phyloP scores from a whole-genome alignment of 2,329 filamentous ascomycete genomes.

The Fusarium fracticaudum region DNA sequence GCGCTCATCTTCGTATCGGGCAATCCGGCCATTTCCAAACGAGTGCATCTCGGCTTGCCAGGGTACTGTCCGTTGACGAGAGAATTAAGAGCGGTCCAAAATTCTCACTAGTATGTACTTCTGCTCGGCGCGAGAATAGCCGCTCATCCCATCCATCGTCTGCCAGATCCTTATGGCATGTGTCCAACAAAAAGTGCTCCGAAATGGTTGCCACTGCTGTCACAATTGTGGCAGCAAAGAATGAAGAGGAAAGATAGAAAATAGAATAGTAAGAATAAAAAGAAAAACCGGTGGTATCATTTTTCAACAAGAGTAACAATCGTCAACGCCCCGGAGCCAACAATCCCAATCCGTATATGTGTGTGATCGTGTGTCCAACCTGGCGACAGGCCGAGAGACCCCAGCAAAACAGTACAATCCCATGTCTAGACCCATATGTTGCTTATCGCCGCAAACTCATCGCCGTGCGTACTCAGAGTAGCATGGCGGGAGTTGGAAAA shows the following conservation, averaged over 20 bases:
- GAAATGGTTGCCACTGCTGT: constrained; percentile 1
- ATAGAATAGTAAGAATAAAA: constrained; percentile 1
- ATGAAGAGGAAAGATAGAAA: constrained; percentile 4
- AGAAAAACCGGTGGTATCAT: constrained; percentile 43
- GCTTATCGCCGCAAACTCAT: constrained; percentile 24
- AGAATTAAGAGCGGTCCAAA: not conserved
- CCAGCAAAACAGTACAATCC: constrained; percentile 35
- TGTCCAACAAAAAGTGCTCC: constrained; percentile 5
- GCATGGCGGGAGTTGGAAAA: not conserved
- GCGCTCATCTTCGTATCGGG: not conserved
- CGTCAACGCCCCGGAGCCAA: constrained; percentile 39
- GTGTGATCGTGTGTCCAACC: constrained; percentile 39
- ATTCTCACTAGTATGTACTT: not conserved
- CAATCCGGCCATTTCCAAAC: not conserved
- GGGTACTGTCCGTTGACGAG: not conserved
- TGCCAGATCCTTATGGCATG: constrained; percentile 20
- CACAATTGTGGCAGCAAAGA: constrained; percentile 8
- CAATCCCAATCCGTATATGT: constrained; percentile 36
- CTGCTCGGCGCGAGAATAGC: not conserved
- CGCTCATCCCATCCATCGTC: not conserved
- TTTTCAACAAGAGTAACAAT: constrained; percentile 37
- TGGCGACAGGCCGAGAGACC: constrained; percentile 37
- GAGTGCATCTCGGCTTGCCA: not conserved
- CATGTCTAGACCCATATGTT: constrained; percentile 38
- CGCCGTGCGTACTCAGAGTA: not conserved